Evolutionary conservation across 257 asterid species (phyloP).

Genomic region (Scutellaria minor): DNA sequence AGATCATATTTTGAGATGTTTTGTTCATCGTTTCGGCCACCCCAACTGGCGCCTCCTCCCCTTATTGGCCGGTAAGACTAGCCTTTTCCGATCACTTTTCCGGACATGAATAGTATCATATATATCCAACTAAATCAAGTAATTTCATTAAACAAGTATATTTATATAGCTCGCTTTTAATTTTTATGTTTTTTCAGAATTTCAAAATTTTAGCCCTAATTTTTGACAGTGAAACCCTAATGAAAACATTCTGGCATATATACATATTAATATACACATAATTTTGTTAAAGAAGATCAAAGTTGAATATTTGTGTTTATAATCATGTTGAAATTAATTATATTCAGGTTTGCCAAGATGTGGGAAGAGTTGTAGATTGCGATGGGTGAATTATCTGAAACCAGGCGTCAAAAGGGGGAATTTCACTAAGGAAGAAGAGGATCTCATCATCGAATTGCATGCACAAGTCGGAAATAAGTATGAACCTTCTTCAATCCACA

Average conservation of each 20-base stretch:
- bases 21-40: slow-evolving; percentile 39
- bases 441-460: slow-evolving; percentile 48
- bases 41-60: slow-evolving; percentile 50
- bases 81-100: background rate
- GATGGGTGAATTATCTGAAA: slow-evolving; percentile 65
- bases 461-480: slow-evolving; percentile 55
- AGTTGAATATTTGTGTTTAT: no score
- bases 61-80: slow-evolving; percentile 37
- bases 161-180: background rate
- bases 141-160: no score
- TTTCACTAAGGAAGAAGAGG: slow-evolving; percentile 47
- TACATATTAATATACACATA: no score
- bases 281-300: no score
- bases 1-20: slow-evolving; percentile 44
- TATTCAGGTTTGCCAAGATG: slow-evolving; percentile 56
- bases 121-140: no score
- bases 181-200: background rate
- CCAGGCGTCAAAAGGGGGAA: slow-evolving; percentile 54
- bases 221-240: slow-evolving; percentile 7
- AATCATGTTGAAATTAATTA: background rate
- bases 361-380: slow-evolving; percentile 65
- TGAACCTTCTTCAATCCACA: background rate
- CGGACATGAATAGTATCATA: no score
- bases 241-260: no score
- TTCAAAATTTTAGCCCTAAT: slow-evolving; percentile 13